Base-by-base conservation (phyloP, 2,329 filamentous ascomycete species). In the Calonectria multiphialidica region DNA sequence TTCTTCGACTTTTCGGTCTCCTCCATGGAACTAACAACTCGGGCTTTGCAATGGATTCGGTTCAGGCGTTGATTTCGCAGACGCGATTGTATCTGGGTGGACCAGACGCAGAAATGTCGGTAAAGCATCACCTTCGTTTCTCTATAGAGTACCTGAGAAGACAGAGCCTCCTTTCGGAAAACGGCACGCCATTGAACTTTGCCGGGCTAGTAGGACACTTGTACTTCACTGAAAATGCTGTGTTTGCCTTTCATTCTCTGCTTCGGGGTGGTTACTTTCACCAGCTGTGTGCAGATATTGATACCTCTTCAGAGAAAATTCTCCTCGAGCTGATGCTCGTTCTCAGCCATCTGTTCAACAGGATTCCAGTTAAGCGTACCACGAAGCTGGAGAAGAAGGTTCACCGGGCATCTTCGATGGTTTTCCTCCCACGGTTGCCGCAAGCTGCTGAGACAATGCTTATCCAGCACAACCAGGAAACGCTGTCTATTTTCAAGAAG, bases 111-210 rank as follows among this genome's bases (percentile, higher is more conserved):
- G 92, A 91, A 77, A 90, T 92, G 80, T 90, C 93, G 2, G 90
- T 95, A 1, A 88, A 93, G 64, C 94, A 96, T 80, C 93, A 96
- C 78, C 82, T 96, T 8, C 90, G 94, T 4, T 96, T 96, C 81
- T 95, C 93, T 0, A 93, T 96, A 53, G 94, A 96, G 75, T 96
- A 95, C 76, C 87, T 96, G 1, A 89, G 93, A 23, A 87, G 92
- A 42, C 92, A 95, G 76, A 86, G 90, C 50, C 88, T 96, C 0
- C 85, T 96, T 10, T 90, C 90, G 4, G 81, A 84, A 0, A 80
- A 83, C 1, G 94, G 94, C 55, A 84, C 82, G 1, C 93, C 94
- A 0, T 83, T 95, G 15, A 94, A 96, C 80, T 95, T 96, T 79
- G 90, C 94, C 0, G 91, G 91, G 0, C 86, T 91, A 4, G 89